A percentile compares a stretch with the other conserved stretches of the same genome.
phyloP scores from a whole-genome alignment of 331 rosid genomes.

The Prunus yedoensis region DNA sequence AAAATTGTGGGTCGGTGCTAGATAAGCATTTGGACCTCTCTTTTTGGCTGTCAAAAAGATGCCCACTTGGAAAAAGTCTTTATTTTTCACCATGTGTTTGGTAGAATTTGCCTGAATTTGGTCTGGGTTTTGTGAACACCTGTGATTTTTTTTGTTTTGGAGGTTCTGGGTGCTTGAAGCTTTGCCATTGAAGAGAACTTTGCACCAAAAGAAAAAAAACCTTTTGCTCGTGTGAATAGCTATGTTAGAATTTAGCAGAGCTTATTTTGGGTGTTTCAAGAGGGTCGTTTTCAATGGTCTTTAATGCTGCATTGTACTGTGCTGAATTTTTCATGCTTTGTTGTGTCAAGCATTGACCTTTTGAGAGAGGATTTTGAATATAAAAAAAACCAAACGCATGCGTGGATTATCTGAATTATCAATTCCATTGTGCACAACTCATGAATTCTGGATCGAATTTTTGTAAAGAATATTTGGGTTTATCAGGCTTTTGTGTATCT shows the following conservation, averaged over 20 bases:
- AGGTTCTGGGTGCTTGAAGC: constrained; percentile 14
- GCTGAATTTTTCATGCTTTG: constrained; percentile 18
- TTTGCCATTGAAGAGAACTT: constrained; percentile 14
- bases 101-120: constrained; percentile 30
- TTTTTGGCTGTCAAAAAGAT: constrained; percentile 52
- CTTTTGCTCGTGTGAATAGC: background rate
- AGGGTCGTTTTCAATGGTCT: constrained; percentile 24
- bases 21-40: constrained; percentile 40
- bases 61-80: constrained; percentile 36
- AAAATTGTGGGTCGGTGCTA: constrained; percentile 67
- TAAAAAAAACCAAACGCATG: constrained; percentile 15
- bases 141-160: constrained; percentile 14
- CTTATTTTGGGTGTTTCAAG: constrained; percentile 12
- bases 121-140: constrained; percentile 25
- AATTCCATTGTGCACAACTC: constrained; percentile 33
- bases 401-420: constrained; percentile 28
- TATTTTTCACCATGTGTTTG: constrained; percentile 18
- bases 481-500: constrained; percentile 26
- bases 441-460: constrained; percentile 28
- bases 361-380: background rate
- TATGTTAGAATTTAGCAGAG: constrained; percentile 22
- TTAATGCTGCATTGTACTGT: constrained; percentile 27
- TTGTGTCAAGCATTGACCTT: constrained; percentile 30
- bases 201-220: background rate
- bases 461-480: constrained; percentile 32